Evolutionary conservation across 2,329 filamentous ascomycete species (phyloP).

Genomic region (Sporothrix humicola): DNA sequence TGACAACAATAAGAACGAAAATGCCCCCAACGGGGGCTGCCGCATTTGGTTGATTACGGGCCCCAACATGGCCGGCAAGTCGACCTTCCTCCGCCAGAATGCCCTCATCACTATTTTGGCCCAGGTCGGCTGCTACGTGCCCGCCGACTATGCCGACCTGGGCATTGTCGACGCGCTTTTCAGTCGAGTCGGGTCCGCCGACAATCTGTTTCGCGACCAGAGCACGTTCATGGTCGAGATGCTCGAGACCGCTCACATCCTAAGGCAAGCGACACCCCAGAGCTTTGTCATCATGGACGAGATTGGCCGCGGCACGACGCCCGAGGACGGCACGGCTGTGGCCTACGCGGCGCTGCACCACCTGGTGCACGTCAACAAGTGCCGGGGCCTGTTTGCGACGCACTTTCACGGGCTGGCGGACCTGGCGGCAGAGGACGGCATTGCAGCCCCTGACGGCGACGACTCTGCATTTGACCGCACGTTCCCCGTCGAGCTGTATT

Average conservation of each 20-base stretch:
- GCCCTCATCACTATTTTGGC: constrained; percentile 92
- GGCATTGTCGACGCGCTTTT: constrained; percentile 96
- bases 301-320: constrained; percentile 91
- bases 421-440: constrained; percentile 63
- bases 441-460: constrained; percentile 45
- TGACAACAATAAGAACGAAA: constrained; percentile 53
- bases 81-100: constrained; percentile 93
- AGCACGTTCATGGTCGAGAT: constrained; percentile 99
- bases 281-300: constrained; percentile 99
- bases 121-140: constrained; percentile 91
- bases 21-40: constrained; percentile 51
- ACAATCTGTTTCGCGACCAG: constrained; percentile 92
- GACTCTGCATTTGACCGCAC: constrained; percentile 42
- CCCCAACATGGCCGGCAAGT: constrained; percentile 99
- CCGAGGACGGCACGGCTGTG: constrained; percentile 87
- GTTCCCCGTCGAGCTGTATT: constrained; percentile 71
- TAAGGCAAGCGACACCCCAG: constrained; percentile 79
- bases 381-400: constrained; percentile 87
- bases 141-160: constrained; percentile 82
- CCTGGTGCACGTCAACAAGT: constrained; percentile 76
- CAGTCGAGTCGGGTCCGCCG: constrained; percentile 89
- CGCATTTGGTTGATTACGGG: constrained; percentile 72
- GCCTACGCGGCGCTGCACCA: constrained; percentile 89
- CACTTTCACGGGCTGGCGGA: constrained; percentile 90
- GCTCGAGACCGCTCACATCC: constrained; percentile 91